Percentiles rank a stretch among this genome's conserved stretches.
phyloP scores from a whole-genome alignment of 139 green algal species.

The Coelastrella sp. region DNA sequence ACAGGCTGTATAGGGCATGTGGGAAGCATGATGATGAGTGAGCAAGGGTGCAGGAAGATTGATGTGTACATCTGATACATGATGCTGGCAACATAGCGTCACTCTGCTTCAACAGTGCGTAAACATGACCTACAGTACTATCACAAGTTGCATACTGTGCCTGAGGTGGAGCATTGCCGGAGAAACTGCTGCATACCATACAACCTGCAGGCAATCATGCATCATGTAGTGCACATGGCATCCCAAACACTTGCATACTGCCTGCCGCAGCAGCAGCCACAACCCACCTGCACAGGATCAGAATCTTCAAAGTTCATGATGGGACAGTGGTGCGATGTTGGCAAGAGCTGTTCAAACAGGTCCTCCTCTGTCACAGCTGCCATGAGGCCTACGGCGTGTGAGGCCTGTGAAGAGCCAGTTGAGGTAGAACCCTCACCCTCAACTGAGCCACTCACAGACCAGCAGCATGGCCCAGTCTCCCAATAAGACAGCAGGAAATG shows the following conservation, averaged over 20 bases:
- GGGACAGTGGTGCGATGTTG: conserved; percentile 25
- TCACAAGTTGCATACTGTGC: too few relatives aligned
- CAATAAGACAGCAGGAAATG: background rate
- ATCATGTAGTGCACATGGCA: background rate
- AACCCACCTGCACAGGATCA: conserved; percentile 23
- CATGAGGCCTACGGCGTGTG: too few relatives aligned
- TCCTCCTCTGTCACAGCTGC: background rate
- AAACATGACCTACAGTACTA: too few relatives aligned
- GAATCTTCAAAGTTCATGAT: conserved; percentile 27
- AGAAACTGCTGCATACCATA: too few relatives aligned
- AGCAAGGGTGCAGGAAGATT: too few relatives aligned
- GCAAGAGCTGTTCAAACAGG: conserved; percentile 33
- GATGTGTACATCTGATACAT: too few relatives aligned
- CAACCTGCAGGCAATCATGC: background rate
- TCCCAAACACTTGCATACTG: background rate
- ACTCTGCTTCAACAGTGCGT: too few relatives aligned
- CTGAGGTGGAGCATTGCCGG: too few relatives aligned
- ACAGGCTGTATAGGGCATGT: too few relatives aligned
- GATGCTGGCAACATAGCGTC: too few relatives aligned
- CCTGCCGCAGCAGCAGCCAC: background rate
- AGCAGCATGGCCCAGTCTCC: background rate
- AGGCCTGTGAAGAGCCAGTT: background rate
- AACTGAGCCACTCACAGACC: background rate
- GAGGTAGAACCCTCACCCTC: too few relatives aligned
- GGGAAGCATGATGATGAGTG: too few relatives aligned